These are phyloP conservation scores for Erucastrum elatum DNA, from an alignment of 345 rosid genomes.

Conservation along the genomic window DNA sequence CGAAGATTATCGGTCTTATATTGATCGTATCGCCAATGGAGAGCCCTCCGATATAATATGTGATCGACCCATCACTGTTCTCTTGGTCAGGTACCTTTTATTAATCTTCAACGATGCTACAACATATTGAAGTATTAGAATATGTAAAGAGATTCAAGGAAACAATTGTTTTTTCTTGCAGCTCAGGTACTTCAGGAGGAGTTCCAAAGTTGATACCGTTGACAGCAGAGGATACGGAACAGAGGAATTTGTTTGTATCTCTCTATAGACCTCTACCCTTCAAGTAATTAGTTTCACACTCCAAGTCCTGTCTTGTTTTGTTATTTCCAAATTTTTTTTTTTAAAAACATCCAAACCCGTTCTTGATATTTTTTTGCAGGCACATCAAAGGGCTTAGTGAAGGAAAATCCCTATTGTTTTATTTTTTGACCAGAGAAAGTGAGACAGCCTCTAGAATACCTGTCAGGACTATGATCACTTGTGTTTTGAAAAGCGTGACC, in stretches of 20 bases:
- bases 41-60: background rate
- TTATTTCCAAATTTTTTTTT: background rate
- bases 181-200: conserved; percentile 94
- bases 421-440: conserved; percentile 70
- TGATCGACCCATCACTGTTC: background rate
- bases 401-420: conserved; percentile 73
- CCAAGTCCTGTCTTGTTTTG: background rate
- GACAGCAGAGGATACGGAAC: conserved; percentile 74
- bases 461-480: conserved; percentile 79
- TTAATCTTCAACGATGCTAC: background rate
- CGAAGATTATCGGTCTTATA: background rate
- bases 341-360: background rate
- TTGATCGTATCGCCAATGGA: background rate
- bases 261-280: conserved; percentile 62
- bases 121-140: background rate
- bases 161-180: conserved; percentile 30
- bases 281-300: conserved; percentile 47
- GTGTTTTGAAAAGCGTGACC: conserved; percentile 72
- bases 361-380: conserved; percentile 42
- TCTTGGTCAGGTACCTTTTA: background rate
- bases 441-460: conserved; percentile 66
- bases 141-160: background rate
- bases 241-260: conserved; percentile 71
- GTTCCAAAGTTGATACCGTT: conserved; percentile 90
- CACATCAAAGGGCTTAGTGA: conserved; percentile 63